Evolutionary conservation across 2,329 filamentous ascomycete genomes (phyloP), one percentile per base, ranked within the genome.

Genomic region (Alternaria sp.): DNA sequence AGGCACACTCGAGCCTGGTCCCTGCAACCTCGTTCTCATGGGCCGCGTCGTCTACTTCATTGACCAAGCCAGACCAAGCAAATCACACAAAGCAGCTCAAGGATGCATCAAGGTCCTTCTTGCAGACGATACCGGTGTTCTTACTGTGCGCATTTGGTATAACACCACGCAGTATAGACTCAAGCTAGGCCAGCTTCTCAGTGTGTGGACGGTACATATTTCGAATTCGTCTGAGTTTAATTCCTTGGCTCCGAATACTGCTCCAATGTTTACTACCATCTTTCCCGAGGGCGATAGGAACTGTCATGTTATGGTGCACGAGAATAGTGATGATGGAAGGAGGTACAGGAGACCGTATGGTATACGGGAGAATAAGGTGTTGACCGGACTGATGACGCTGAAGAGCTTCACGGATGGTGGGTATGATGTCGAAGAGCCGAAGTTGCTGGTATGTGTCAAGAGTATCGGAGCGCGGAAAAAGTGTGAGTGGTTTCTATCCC

Each of bases 1-100:
- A 32, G 79, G 75, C 7, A 71, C 81, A 5, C 77, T 89, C 1
- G 64, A 83, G 36, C 78, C 83, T 2, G 87, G 87, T 0, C 84
- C 84, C 0, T 77, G 77, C 32, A 78, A 82, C 52, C 81, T 88
- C 30, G 79, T 79, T 3, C 84, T 89, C 59, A 81, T 79, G 36
- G 87, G 87, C 2, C 80, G 87, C 28, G 72, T 89, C 12, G 85
- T 86, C 11, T 88, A 88, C 70, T 81, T 87, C 63, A 83, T 77
- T 49, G 79, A 85, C 30, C 74, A 81, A 7, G 68, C 72, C 11
- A 82, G 80, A 22, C 75, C 75, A 4, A 81, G 77, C 59, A 82
- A 80, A 62, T 79, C 76, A 40, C 79, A 82, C 36, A 74, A 73
- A 38, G 79, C 80, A 40, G 83, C 85, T 2, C 81, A 81, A 62